Evolutionary conservation across 2,329 filamentous ascomycete species (phyloP).

Genomic region (Hypoxylon rubiginosum): DNA sequence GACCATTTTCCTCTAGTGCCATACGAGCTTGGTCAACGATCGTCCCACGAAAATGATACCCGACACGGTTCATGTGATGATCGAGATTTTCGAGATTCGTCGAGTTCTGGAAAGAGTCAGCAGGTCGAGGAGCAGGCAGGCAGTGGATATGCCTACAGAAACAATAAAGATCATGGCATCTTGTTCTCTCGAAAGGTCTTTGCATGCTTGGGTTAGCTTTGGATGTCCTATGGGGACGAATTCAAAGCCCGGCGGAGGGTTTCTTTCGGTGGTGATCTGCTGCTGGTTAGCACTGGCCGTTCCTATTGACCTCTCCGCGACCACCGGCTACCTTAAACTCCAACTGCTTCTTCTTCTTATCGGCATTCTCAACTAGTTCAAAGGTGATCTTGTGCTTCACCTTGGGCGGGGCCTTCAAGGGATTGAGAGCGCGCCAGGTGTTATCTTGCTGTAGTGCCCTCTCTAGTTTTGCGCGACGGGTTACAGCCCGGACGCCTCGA

Average conservation of each 20-base stretch:
- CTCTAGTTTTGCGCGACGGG: constrained; percentile 49
- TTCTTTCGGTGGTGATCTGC: constrained; percentile 65
- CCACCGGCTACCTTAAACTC: constrained; percentile 67
- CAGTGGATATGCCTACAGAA: constrained; percentile 62
- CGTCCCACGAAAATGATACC: constrained; percentile 70
- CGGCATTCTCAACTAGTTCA: constrained; percentile 73
- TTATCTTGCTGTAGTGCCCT: constrained; percentile 44
- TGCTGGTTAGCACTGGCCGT: constrained; percentile 42
- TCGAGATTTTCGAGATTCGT: constrained; percentile 57
- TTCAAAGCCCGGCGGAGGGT: constrained; percentile 71
- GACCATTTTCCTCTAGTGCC: constrained; percentile 44
- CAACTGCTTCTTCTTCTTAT: constrained; percentile 72
- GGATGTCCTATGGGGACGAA: constrained; percentile 75
- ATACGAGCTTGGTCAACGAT: constrained; percentile 69
- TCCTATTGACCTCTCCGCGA: constrained; percentile 4
- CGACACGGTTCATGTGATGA: constrained; percentile 69
- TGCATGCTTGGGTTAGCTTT: constrained; percentile 70
- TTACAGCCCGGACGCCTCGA: constrained; percentile 45
- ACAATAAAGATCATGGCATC: constrained; percentile 77
- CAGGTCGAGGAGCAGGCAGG: constrained; percentile 27
- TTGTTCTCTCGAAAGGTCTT: constrained; percentile 73
- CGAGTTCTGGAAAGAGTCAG: constrained; percentile 50
- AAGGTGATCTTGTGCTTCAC: constrained; percentile 73
- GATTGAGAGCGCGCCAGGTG: constrained; percentile 50
- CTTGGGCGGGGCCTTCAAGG: constrained; percentile 56